Evolutionary conservation across 2,329 filamentous ascomycete species (phyloP).

Genomic region (Aspergillus tamarii): DNA sequence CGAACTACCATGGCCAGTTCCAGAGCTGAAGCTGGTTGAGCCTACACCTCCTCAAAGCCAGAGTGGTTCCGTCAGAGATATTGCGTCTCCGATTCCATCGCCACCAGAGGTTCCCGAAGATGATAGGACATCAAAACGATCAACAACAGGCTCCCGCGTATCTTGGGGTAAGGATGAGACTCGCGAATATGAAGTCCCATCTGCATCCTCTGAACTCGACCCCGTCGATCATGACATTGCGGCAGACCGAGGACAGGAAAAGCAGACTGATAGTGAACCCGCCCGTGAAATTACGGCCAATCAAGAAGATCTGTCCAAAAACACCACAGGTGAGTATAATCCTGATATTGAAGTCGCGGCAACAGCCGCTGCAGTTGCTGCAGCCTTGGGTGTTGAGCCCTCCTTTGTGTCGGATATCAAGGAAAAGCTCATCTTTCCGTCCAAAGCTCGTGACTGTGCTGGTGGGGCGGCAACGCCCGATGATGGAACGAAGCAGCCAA

Average conservation of each 20-base stretch:
- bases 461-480: slow-evolving; percentile 52
- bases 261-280: background rate
- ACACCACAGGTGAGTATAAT: slow-evolving; percentile 31
- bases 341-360: slow-evolving; percentile 72
- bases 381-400: slow-evolving; percentile 71
- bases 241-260: background rate
- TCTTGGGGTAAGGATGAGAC: slow-evolving; percentile 69
- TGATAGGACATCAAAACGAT: slow-evolving; percentile 47
- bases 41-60: slow-evolving; percentile 60
- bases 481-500: slow-evolving; percentile 31
- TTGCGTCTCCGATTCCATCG: slow-evolving; percentile 30
- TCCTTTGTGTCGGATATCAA: slow-evolving; percentile 69
- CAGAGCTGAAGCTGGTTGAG: slow-evolving; percentile 59
- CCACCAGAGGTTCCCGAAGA: slow-evolving; percentile 49
- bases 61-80: slow-evolving; percentile 41
- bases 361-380: slow-evolving; percentile 67
- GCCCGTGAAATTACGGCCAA: slow-evolving; percentile 10
- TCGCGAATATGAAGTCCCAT: slow-evolving; percentile 66
- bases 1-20: slow-evolving; percentile 50
- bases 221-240: slow-evolving; percentile 29
- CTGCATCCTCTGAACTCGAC: slow-evolving; percentile 51
- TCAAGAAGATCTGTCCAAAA: slow-evolving; percentile 14
- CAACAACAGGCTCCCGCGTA: slow-evolving; percentile 57
- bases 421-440: slow-evolving; percentile 55
- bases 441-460: slow-evolving; percentile 54